Percentiles rank a stretch among this genome's conserved stretches.
These are phyloP conservation scores for Zalaria obscura DNA, from an alignment of 2,329 filamentous ascomycete genomes.

Conservation along the genomic window DNA sequence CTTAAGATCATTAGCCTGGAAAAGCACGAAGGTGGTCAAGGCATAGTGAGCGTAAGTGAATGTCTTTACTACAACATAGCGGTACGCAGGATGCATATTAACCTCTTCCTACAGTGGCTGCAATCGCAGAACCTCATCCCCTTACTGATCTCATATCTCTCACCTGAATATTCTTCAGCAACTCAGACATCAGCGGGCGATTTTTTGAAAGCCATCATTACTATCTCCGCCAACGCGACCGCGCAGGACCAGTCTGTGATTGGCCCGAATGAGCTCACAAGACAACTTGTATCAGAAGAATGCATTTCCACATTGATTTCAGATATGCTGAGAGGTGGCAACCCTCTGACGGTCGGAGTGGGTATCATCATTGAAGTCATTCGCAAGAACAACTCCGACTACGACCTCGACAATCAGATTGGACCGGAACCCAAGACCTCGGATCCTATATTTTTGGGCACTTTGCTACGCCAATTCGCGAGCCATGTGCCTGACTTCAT, in stretches of 20 bases:
- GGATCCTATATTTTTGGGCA: slow-evolving; percentile 92
- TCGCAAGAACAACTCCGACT: slow-evolving; percentile 97
- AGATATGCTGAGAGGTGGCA: slow-evolving; percentile 87
- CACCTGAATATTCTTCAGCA: slow-evolving; percentile 70
- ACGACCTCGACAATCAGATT: slow-evolving; percentile 80
- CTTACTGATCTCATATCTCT: slow-evolving; percentile 71
- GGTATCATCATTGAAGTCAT: slow-evolving; percentile 98
- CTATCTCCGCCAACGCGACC: slow-evolving; percentile 93
- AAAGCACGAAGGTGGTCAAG: slow-evolving; percentile 78
- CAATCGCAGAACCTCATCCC: slow-evolving; percentile 82
- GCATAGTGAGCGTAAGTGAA: slow-evolving; percentile 71
- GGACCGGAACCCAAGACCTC: slow-evolving; percentile 69
- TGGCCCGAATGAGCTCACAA: slow-evolving; percentile 89
- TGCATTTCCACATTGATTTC: slow-evolving; percentile 76
- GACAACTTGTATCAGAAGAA: slow-evolving; percentile 75
- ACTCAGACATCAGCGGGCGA: slow-evolving; percentile 95
- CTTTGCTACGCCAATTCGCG: slow-evolving; percentile 75
- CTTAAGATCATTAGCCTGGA: slow-evolving; percentile 96
- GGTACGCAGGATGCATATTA: not conserved
- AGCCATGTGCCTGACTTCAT: slow-evolving; percentile 89
- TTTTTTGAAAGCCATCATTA: slow-evolving; percentile 97
- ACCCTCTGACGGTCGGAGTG: slow-evolving; percentile 87
- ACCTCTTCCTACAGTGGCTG: slow-evolving; percentile 53
- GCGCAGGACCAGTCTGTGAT: slow-evolving; percentile 99
- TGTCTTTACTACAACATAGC: no score